A percentile compares a stretch with the other conserved stretches of the same genome.
These are phyloP conservation scores for Eucalyptus cloeziana DNA, from an alignment of 345 rosid species.

Conservation along the genomic window DNA sequence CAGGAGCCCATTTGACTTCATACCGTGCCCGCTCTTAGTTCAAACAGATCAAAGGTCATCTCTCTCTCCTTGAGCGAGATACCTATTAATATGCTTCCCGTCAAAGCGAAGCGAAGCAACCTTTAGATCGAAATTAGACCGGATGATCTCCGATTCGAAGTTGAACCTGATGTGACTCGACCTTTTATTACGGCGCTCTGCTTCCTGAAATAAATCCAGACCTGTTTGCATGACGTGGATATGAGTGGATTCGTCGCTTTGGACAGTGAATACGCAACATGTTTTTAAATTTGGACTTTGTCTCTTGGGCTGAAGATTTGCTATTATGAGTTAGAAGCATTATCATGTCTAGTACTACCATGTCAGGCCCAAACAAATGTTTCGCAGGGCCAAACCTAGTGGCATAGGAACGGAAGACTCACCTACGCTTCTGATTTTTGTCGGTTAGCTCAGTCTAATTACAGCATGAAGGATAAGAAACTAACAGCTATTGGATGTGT, in stretches of 20 bases:
- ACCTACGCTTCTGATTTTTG: not conserved
- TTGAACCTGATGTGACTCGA: too few species aligned
- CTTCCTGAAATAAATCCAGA: not conserved
- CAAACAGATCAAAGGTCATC: too few species aligned
- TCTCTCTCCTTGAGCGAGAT: too few species aligned
- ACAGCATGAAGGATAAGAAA: not conserved
- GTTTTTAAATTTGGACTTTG: not conserved
- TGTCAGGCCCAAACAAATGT: not conserved
- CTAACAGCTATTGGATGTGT: not conserved
- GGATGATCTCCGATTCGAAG: too few species aligned
- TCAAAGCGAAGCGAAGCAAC: too few species aligned
- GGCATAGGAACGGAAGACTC: not conserved
- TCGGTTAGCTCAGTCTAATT: not conserved
- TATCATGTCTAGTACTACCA: not conserved
- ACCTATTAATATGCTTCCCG: too few species aligned
- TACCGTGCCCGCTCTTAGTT: too few species aligned
- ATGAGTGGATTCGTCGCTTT: not conserved
- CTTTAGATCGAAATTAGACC: too few species aligned
- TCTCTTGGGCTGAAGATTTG: not conserved
- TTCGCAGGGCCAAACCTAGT: not conserved
- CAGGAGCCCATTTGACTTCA: too few species aligned
- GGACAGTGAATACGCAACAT: not conserved
- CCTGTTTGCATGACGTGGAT: not conserved
- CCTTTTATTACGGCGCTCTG: too few species aligned
- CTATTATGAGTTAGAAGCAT: not conserved